Evolutionary conservation across 306 rosid genomes (phyloP).

Genomic region (Hippophae rhamnoides): DNA sequence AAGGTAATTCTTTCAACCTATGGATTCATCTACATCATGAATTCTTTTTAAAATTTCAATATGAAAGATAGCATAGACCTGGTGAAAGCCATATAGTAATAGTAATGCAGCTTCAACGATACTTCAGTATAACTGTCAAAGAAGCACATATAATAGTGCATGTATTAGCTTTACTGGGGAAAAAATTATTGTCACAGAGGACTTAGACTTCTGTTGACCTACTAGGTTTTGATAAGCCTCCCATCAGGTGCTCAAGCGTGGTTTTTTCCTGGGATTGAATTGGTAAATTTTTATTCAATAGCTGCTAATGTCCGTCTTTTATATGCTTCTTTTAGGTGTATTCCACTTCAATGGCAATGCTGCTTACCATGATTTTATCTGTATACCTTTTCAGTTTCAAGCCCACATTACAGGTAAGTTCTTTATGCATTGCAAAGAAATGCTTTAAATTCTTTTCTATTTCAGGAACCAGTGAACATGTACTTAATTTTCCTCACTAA

Average conservation of each 20-base stretch:
- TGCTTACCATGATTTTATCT: slow-evolving; percentile 69
- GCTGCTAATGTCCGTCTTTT: background rate
- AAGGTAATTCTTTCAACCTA: slow-evolving; percentile 36
- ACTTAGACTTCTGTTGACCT: too few relatives aligned
- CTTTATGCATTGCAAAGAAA: background rate
- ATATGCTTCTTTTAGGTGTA: slow-evolving; percentile 47
- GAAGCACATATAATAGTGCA: too few relatives aligned
- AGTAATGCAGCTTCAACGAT: too few relatives aligned
- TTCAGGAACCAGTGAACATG: background rate
- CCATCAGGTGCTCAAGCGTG: too few relatives aligned
- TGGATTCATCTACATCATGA: background rate
- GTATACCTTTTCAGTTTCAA: slow-evolving; percentile 70
- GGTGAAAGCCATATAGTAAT: too few relatives aligned
- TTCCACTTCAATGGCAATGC: slow-evolving; percentile 98
- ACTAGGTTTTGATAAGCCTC: too few relatives aligned
- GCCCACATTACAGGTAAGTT: slow-evolving; percentile 75
- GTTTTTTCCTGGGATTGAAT: too few relatives aligned
- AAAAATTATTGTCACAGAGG: too few relatives aligned
- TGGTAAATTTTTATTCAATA: too few relatives aligned
- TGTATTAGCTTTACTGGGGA: too few relatives aligned
- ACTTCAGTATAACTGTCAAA: too few relatives aligned
- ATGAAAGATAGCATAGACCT: background rate
- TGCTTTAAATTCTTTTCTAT: background rate
- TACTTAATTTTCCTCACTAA: background rate
- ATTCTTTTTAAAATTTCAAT: background rate